Evolutionary conservation across 2,329 filamentous ascomycete genomes (phyloP).

Genomic region (Fusarium multiceps): DNA sequence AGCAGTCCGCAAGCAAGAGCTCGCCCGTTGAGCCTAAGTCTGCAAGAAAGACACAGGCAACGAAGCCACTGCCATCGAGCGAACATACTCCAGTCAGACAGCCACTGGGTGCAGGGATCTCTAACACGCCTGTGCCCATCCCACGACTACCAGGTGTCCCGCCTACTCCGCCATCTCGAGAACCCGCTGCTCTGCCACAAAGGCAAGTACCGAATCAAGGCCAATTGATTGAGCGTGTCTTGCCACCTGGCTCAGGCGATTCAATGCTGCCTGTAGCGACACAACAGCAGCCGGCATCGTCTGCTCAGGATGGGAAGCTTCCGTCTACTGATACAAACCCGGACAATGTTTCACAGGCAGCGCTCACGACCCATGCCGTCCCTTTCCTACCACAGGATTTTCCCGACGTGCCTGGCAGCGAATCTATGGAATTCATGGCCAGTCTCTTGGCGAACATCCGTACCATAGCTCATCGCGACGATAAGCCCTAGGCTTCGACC

Average conservation of each 20-base stretch:
- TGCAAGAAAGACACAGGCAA: background rate
- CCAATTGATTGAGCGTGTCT: background rate
- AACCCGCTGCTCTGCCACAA: background rate
- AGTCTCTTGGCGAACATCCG: conserved; percentile 64
- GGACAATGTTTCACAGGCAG: background rate
- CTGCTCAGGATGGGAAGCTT: background rate
- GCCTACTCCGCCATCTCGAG: background rate
- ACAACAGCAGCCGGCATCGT: background rate
- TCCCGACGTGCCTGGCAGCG: conserved; percentile 56
- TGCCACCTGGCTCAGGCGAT: background rate
- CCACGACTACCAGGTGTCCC: conserved; percentile 41
- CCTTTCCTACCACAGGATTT: conserved; percentile 48
- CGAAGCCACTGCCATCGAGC: conserved; percentile 25
- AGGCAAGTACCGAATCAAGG: background rate
- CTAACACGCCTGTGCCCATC: conserved; percentile 50
- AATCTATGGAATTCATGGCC: conserved; percentile 63
- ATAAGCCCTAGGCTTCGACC: conserved; percentile 1
- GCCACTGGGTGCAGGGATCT: conserved; percentile 14
- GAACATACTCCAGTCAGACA: conserved; percentile 13
- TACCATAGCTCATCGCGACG: conserved; percentile 50
- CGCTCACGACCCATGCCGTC: background rate
- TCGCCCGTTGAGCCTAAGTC: conserved; percentile 5
- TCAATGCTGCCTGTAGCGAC: background rate
- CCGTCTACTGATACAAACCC: background rate
- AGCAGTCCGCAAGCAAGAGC: conserved; percentile 6